Evolutionary conservation across 768 basidiomycete species (phyloP).

Genomic region (Kwoniella pini): DNA sequence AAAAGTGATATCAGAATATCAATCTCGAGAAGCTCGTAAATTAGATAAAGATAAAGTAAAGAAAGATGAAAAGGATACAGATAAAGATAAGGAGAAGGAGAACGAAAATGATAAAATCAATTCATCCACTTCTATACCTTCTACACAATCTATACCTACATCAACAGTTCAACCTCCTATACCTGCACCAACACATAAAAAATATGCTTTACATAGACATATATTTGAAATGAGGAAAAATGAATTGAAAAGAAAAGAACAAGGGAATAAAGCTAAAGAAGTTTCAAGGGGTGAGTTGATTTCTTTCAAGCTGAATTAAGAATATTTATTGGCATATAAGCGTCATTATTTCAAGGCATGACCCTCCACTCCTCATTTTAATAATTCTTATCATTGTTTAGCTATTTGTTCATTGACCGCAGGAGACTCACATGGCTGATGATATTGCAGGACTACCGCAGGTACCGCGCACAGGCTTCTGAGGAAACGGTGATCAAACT

Average conservation of each 20-base stretch:
- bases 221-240: constrained; percentile 76
- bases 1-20: constrained; percentile 61
- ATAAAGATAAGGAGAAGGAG: constrained; percentile 32
- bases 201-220: constrained; percentile 77
- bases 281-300: constrained; percentile 53
- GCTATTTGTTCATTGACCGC: not conserved
- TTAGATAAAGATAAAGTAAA: constrained; percentile 46
- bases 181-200: constrained; percentile 60
- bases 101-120: constrained; percentile 34
- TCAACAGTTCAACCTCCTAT: constrained; percentile 15
- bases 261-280: constrained; percentile 58
- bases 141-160: constrained; percentile 37
- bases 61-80: constrained; percentile 19
- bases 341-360: too few species aligned
- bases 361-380: too few species aligned
- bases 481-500: too few species aligned
- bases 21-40: constrained; percentile 73
- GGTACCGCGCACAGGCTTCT: not conserved
- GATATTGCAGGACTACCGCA: too few species aligned
- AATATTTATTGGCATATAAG: too few species aligned
- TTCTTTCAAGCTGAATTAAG: not conserved
- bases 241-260: constrained; percentile 71
- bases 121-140: constrained; percentile 35
- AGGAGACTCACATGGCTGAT: too few species aligned
- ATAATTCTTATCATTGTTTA: too few species aligned